These are phyloP conservation scores for Mychonastes homosphaera DNA, from an alignment of 139 green algal species.

Conservation along the genomic window DNA sequence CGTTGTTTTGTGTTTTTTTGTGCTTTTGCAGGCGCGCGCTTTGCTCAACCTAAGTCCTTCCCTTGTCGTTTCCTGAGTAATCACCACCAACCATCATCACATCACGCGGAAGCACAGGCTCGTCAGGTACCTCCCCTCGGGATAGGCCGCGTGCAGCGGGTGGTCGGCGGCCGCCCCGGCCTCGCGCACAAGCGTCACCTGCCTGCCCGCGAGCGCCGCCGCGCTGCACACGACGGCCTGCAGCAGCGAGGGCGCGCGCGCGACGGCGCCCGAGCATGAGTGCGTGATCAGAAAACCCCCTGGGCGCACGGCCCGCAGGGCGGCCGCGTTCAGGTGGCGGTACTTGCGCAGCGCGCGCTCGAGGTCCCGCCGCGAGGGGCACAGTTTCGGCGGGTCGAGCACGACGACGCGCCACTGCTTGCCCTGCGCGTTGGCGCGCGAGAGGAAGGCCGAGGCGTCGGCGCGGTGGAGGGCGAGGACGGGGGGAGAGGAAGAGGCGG, in stretches of 20 bases:
- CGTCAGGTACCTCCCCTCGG: constrained; percentile 76
- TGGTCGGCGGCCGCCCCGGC: constrained; percentile 62
- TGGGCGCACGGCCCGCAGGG: constrained; percentile 55
- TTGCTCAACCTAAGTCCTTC: no score
- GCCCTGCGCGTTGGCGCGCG: constrained; percentile 24
- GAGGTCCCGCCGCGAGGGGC: not conserved
- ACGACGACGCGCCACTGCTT: constrained; percentile 76
- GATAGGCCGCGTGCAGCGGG: constrained; percentile 55
- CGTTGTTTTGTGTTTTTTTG: no score
- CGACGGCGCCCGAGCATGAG: no score
- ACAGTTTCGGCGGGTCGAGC: constrained; percentile 89
- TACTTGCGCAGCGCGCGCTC: constrained; percentile 43
- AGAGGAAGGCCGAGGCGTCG: constrained; percentile 62
- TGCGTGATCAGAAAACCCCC: constrained; percentile 86
- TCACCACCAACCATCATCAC: constrained; percentile 32
- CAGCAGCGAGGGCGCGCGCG: no score
- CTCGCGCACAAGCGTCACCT: constrained; percentile 48
- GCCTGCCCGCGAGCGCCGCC: constrained; percentile 19
- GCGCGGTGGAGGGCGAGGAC: constrained; percentile 58
- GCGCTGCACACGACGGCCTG: no score
- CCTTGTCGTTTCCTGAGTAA: not conserved
- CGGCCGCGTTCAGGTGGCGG: constrained; percentile 55
- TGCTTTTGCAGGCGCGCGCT: no score
- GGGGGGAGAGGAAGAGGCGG: constrained; percentile 2
- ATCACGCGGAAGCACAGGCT: constrained; percentile 42